These are phyloP conservation scores for Candida tunisiensis DNA, from an alignment of 1,139 yeast species.

Conservation along the genomic window DNA sequence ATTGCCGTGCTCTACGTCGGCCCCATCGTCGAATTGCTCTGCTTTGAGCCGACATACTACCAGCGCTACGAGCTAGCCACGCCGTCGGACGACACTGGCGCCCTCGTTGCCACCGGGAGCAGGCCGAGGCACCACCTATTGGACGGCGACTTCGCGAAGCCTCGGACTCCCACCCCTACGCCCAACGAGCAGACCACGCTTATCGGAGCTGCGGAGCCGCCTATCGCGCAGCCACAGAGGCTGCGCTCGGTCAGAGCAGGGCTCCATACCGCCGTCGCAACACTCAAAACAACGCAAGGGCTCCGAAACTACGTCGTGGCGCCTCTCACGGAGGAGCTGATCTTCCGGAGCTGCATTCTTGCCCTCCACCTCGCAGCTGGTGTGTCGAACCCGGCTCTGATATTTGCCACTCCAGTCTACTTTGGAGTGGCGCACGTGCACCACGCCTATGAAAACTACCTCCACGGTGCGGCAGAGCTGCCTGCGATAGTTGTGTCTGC, in stretches of 20 bases:
- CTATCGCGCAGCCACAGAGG: too few relatives aligned
- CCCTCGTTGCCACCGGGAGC: too few relatives aligned
- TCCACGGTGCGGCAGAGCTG: constrained; percentile 13
- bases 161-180: constrained; percentile 5
- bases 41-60: too few relatives aligned
- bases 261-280: too few relatives aligned
- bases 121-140: too few relatives aligned
- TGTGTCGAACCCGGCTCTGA: constrained; percentile 13
- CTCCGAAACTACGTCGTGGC: constrained; percentile 58
- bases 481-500: constrained; percentile 25
- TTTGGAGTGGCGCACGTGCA: constrained; percentile 91
- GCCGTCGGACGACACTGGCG: too few relatives aligned
- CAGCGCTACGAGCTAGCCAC: too few relatives aligned
- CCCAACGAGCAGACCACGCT: constrained; percentile 9
- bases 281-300: too few relatives aligned
- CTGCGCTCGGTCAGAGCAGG: too few relatives aligned
- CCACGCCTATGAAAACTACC: constrained; percentile 48
- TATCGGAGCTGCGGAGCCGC: constrained; percentile 6
- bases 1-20: constrained; percentile 32
- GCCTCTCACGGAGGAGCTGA: constrained; percentile 77
- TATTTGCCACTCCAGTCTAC: constrained; percentile 42
- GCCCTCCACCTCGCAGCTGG: constrained; percentile 23
- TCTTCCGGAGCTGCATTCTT: constrained; percentile 51
- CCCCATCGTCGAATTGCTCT: constrained; percentile 31
- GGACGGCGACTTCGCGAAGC: too few relatives aligned